Base-by-base conservation (phyloP, 1,284 basidiomycete genomes). In the Leccinum solheimii region DNA sequence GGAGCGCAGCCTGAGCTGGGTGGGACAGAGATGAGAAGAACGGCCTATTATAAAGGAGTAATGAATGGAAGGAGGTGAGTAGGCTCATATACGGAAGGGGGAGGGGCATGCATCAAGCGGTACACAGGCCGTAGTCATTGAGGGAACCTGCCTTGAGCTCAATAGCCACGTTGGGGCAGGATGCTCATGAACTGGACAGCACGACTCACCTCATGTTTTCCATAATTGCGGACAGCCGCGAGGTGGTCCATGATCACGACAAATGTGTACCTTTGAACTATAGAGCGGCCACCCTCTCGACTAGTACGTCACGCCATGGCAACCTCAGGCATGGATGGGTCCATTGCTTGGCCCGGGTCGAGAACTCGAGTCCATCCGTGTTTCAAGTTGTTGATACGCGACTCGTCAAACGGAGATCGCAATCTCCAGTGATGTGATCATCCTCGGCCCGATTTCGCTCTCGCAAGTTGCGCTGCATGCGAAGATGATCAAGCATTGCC, bases 151-250 rank as follows among this genome's bases (percentile, higher is more conserved):
- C 68, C 71, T 76, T 73, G 70, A 76, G 70, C 72, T 76, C 70
- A 69, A 64, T 62, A 60, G 71, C 72, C 75, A 76, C 75, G 72
- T 73, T 75, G 68, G 62, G 43, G 59, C 74, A 73, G 71, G 67
- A 72, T 71, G 67, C 60, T 74, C 74, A 71, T 70, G 72, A 73
- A 74, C 55, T 62, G 58, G 72, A 63, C 64, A 66, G 50, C 71
- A 74, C 70, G 73, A 72, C 72, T 57, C 68, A 76, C 72, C 72
- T 74, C 72, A 76, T 74, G 72, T 75, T 75, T 76, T 73, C 73
- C 70, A 73, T 76, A 72, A 70, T 69, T 68, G 74, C 55, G 70
- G 69, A 75, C 62, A 73, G 70, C 73, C 72, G 72, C 73, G 40
- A 74, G 69, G 75, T 72, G 71, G 70, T 71, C 69, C 67, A 68